Evolutionary conservation across 768 basidiomycete species (phyloP), one percentile per base, ranked within the genome.

Genomic region (Mycena rebaudengoi): DNA sequence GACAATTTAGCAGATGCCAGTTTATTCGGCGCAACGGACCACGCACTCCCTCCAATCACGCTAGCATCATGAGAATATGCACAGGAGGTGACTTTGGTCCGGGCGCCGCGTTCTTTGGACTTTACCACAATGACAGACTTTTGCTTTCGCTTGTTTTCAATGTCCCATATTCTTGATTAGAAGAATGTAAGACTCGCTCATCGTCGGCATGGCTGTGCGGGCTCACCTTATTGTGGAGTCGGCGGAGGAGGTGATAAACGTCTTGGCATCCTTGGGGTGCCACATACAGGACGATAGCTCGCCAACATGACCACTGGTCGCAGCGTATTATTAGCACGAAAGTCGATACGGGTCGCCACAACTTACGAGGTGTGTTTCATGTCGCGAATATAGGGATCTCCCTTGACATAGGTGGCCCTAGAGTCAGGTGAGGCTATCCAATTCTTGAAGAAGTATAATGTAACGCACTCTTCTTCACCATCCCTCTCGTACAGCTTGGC

Each of bases 341-440:
- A 50, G 20, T 64, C 41, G 46, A 26, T 60, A 52, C 68, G 64
- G 10, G 28, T 60, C 21, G 16, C 64, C 10, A 14, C 18, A 49
- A 81, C 95, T 68, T 70, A 97, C 97, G 91, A 85, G n/a, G 98
- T 99, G 73, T 99, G 91, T 77, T 95, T 95, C 94, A 99, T 96
- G 78, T 99, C 98, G 58, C 98, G 91, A 69, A 99, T 93, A 75
- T 99, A 99, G 62, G 93, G 94, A 78, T 99, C 98, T 32, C 98
- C 98, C 79, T 99, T 99, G 73, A 95, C 83, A 75, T 85, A 91
- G 61, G 89, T 89, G 65, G 89, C 88, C 78, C 92, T 91, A 71
- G 57, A 70, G 81, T 83, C 79, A 83, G 80, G 82, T 87, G 75
- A 83, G 80, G 77, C 80, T 75, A 82, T 76, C 70, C 76, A 68